Evolutionary conservation across 768 basidiomycete species (phyloP).

Genomic region (Tulasnella sp.): DNA sequence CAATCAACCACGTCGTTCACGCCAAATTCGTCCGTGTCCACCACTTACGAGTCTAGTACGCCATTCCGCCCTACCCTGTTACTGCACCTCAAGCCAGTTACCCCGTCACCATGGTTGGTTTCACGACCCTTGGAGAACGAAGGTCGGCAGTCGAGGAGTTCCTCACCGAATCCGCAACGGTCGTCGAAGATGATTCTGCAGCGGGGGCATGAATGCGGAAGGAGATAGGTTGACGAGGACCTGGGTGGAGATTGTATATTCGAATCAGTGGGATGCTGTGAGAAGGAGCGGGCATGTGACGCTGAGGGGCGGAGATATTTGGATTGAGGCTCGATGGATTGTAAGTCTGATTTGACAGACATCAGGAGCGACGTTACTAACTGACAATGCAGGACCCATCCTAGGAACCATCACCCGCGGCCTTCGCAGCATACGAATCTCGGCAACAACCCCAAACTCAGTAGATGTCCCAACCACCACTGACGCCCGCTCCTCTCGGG

Average conservation of each 20-base stretch:
- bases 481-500: not conserved
- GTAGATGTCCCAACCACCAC: not conserved
- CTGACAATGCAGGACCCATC: not conserved
- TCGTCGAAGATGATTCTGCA: not conserved
- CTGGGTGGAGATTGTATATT: slow-evolving; percentile 22
- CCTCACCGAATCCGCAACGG: slow-evolving; percentile 6
- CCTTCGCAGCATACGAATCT: not conserved
- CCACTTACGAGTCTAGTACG: slow-evolving; percentile 13
- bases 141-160: slow-evolving; percentile 4
- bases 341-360: not conserved
- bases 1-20: slow-evolving; percentile 4
- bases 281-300: slow-evolving; percentile 9
- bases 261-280: slow-evolving; percentile 14
- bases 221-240: not conserved
- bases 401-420: not conserved
- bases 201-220: not conserved
- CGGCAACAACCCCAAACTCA: not conserved
- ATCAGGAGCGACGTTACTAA: not conserved
- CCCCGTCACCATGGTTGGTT: not conserved
- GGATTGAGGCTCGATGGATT: not conserved
- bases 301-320: not conserved
- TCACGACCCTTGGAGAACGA: not conserved
- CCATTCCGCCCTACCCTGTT: not conserved
- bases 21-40: slow-evolving; percentile 15
- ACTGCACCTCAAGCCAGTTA: not conserved